Conservation (phyloP, 179 eudicot genomes). For the Heliamphora pulchella region DNA sequence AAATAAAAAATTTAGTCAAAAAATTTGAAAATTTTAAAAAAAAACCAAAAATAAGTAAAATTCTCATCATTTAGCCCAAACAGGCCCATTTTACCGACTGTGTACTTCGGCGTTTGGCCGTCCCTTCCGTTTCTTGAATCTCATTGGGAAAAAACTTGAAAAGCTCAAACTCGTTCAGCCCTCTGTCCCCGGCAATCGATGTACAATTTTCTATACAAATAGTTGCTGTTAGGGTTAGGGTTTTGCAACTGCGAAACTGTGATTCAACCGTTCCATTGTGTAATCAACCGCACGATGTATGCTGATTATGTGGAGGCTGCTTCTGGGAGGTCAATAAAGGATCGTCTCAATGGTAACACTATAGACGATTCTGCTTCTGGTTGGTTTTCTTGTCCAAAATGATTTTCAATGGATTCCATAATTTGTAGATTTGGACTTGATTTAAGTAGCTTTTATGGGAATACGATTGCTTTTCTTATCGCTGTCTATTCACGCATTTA, state of each 20-base stretch:
- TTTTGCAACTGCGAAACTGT: background rate
- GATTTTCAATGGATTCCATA: background rate
- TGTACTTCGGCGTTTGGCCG: too few relatives aligned
- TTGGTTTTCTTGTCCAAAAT: background rate
- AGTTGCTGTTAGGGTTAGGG: slow-evolving; percentile 17
- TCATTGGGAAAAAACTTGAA: too few relatives aligned
- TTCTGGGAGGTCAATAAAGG: slow-evolving; percentile 37
- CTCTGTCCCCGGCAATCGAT: too few relatives aligned
- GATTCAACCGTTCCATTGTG: slow-evolving; percentile 7
- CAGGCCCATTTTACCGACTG: too few relatives aligned
- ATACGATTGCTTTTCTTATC: background rate
- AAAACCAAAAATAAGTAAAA: too few relatives aligned
- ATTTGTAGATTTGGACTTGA: background rate
- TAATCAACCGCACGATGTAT: slow-evolving; percentile 30
- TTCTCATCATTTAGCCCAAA: too few relatives aligned
- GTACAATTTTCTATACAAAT: background rate
- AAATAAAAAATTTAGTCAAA: too few relatives aligned
- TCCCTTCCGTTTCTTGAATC: too few relatives aligned
- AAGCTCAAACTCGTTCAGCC: too few relatives aligned
- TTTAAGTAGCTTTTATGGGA: too few relatives aligned
- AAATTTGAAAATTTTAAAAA: too few relatives aligned
- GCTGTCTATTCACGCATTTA: background rate
- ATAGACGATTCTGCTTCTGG: slow-evolving; percentile 18
- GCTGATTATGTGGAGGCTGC: slow-evolving; percentile 49
- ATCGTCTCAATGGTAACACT: slow-evolving; percentile 42